These are phyloP conservation scores for Sporothrix phasma DNA, from an alignment of 2,329 filamentous ascomycete genomes.

Conservation along the genomic window DNA sequence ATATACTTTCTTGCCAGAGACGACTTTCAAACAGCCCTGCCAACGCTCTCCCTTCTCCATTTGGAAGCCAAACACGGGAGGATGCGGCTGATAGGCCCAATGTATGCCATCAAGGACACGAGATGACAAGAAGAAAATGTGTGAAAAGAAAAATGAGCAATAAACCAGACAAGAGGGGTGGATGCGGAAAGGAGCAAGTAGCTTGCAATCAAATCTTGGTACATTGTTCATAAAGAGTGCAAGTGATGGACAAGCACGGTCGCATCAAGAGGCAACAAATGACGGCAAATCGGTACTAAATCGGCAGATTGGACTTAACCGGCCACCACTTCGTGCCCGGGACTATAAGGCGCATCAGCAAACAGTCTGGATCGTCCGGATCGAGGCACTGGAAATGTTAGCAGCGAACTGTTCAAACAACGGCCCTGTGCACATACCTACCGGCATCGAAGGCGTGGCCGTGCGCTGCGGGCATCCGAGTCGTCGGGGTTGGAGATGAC, in stretches of 20 bases:
- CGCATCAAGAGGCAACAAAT: background rate
- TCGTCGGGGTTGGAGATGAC: slow-evolving; percentile 15
- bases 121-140: background rate
- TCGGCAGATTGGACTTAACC: no score
- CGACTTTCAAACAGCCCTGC: no score
- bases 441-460: slow-evolving; percentile 11
- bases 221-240: background rate
- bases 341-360: background rate
- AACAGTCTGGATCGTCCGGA: background rate
- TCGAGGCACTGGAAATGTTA: background rate
- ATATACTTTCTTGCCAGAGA: no score
- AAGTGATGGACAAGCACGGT: background rate
- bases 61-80: background rate
- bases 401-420: background rate
- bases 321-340: no score
- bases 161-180: background rate
- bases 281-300: background rate
- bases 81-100: background rate
- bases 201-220: background rate
- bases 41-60: background rate
- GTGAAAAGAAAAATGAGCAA: background rate
- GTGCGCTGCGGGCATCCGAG: background rate
- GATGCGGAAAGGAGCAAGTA: background rate
- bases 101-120: background rate
- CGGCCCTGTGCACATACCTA: slow-evolving; percentile 21